A percentile compares a stretch with the other conserved stretches of the same genome.
phyloP scores from a whole-genome alignment of 768 basidiomycete species.

The Rhodocollybia butyracea region DNA sequence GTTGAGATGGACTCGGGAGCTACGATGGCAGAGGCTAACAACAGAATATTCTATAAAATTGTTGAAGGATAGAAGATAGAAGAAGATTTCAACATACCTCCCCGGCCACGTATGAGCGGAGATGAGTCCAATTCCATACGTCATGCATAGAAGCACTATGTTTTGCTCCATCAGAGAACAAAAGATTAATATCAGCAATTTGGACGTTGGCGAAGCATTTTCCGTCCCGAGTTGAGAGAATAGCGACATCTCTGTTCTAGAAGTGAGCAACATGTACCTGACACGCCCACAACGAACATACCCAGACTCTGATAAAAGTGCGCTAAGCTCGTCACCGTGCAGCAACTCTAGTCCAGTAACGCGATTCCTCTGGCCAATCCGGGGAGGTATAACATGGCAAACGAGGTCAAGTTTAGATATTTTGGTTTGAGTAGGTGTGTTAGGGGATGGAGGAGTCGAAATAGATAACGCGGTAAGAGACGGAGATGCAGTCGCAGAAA shows the following conservation, averaged over 20 bases:
- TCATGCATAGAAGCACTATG: conserved; percentile 30
- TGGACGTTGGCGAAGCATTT: conserved; percentile 26
- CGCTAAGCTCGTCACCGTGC: conserved; percentile 29
- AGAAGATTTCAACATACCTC: conserved; percentile 29
- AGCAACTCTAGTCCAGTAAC: conserved; percentile 47
- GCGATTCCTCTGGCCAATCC: conserved; percentile 31
- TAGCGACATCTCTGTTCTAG: conserved; percentile 46
- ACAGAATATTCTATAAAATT: conserved; percentile 30
- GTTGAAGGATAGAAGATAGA: conserved; percentile 9
- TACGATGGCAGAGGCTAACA: conserved; percentile 45
- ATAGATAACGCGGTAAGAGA: conserved; percentile 35
- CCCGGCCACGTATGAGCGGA: conserved; percentile 33
- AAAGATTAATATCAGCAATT: conserved; percentile 23
- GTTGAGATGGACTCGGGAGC: conserved; percentile 12
- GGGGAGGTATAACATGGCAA: conserved; percentile 49
- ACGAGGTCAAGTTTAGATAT: conserved; percentile 29
- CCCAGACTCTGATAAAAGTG: too few species aligned
- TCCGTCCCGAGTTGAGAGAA: conserved; percentile 55
- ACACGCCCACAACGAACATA: too few species aligned
- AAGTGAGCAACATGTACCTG: too few species aligned
- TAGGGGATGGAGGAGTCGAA: conserved; percentile 37
- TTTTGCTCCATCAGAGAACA: conserved; percentile 28
- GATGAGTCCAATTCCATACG: conserved; percentile 41
- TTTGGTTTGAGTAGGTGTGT: conserved; percentile 15
- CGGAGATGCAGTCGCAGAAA: conserved; percentile 46